These are phyloP conservation scores for Penicillium egyptiacum DNA, from an alignment of 495 filamentous ascomycete species.

Conservation along the genomic window DNA sequence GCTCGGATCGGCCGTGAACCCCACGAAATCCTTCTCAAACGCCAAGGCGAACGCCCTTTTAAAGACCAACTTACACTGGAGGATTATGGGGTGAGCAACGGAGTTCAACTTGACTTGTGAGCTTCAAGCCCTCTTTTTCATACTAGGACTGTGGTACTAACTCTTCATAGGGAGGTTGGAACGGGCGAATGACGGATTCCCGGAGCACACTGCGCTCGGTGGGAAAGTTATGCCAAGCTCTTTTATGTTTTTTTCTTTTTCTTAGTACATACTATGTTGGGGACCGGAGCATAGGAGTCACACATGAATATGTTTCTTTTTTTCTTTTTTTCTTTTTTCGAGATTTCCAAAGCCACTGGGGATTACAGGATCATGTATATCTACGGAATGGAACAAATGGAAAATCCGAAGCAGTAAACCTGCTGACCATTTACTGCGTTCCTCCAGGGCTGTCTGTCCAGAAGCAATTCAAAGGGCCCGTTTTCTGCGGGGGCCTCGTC, in stretches of 20 bases:
- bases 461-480: slow-evolving; percentile 10
- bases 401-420: slow-evolving; percentile 7
- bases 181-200: slow-evolving; percentile 64
- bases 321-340: slow-evolving; percentile 40
- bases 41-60: slow-evolving; percentile 88
- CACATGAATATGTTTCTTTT: slow-evolving; percentile 49
- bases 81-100: slow-evolving; percentile 88
- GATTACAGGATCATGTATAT: slow-evolving; percentile 10
- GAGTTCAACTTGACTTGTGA: slow-evolving; percentile 82
- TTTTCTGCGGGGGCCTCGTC: slow-evolving; percentile 22
- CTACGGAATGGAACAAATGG: slow-evolving; percentile 12
- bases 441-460: slow-evolving; percentile 3
- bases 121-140: slow-evolving; percentile 21
- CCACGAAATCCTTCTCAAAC: slow-evolving; percentile 86
- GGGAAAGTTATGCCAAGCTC: slow-evolving; percentile 14
- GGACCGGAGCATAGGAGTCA: slow-evolving; percentile 50
- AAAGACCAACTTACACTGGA: slow-evolving; percentile 82
- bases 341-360: slow-evolving; percentile 2
- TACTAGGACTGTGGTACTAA: slow-evolving; percentile 22
- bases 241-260: slow-evolving; percentile 13
- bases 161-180: slow-evolving; percentile 60
- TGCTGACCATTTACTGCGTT: slow-evolving; percentile 13
- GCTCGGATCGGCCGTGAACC: slow-evolving; percentile 81
- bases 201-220: slow-evolving; percentile 5
- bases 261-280: slow-evolving; percentile 25